These are phyloP conservation scores for Pseudogymnoascus sp. DNA, from an alignment of 2,329 filamentous ascomycete species.

Conservation along the genomic window DNA sequence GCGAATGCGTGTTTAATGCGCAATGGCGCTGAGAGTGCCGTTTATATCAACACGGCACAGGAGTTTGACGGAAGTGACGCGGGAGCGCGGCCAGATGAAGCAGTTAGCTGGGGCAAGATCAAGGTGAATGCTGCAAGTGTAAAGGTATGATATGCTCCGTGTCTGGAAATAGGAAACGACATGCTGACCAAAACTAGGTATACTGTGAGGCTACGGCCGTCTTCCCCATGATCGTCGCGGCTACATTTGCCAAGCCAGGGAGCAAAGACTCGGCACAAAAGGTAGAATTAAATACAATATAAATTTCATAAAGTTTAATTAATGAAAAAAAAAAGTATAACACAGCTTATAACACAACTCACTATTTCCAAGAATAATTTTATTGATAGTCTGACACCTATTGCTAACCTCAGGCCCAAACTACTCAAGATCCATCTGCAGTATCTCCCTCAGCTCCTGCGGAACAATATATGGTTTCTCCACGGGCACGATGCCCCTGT, in stretches of 20 bases:
- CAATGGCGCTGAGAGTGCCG: slow-evolving; percentile 92
- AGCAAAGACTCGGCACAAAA: slow-evolving; percentile 2
- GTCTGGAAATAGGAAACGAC: neutral
- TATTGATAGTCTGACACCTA: neutral
- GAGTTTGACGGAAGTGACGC: slow-evolving; percentile 98
- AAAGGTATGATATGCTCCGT: slow-evolving; percentile 53
- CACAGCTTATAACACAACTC: neutral
- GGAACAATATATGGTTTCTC: slow-evolving; percentile 39
- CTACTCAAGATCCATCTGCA: slow-evolving; percentile 28
- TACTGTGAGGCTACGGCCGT: slow-evolving; percentile 58
- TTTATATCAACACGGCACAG: slow-evolving; percentile 95
- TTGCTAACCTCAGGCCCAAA: neutral
- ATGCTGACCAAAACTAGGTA: slow-evolving; percentile 36
- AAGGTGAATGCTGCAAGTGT: slow-evolving; percentile 80
- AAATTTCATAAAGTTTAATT: neutral
- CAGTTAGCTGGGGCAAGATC: slow-evolving; percentile 98
- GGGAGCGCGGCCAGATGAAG: slow-evolving; percentile 88
- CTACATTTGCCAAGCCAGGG: slow-evolving; percentile 51
- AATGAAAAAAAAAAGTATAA: neutral
- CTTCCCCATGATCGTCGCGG: slow-evolving; percentile 60
- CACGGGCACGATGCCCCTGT: slow-evolving; percentile 34
- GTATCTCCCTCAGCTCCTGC: slow-evolving; percentile 28
- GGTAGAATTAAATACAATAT: slow-evolving; percentile 10
- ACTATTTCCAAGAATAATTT: no score
- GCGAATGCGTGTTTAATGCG: slow-evolving; percentile 96